Conservation (phyloP, 2,329 filamentous ascomycete species). For the Paecilomyces niveus region DNA sequence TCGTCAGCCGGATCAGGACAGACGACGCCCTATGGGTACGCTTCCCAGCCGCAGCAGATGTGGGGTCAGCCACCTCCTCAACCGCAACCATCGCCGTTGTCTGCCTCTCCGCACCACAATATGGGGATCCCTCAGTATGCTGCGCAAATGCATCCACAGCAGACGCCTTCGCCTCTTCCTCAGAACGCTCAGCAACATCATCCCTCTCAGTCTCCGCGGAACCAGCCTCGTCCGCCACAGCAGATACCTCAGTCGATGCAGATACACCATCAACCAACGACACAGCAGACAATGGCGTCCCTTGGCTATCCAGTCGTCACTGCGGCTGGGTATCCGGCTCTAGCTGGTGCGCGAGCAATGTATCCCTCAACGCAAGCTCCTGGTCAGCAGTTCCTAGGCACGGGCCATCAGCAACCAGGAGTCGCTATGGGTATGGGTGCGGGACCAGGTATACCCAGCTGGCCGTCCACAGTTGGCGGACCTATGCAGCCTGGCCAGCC, state of each 20-base stretch:
- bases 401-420: conserved; percentile 27
- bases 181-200: conserved; percentile 28
- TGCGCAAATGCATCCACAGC: conserved; percentile 33
- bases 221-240: conserved; percentile 28
- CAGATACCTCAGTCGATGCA: conserved; percentile 32
- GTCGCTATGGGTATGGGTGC: conserved; percentile 30
- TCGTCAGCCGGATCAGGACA: conserved; percentile 45
- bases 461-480: conserved; percentile 26
- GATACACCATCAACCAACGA: conserved; percentile 27
- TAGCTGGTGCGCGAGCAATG: conserved; percentile 26
- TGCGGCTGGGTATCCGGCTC: conserved; percentile 25
- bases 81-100: conserved; percentile 53
- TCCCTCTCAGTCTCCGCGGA: conserved; percentile 37
- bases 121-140: conserved; percentile 34
- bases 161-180: conserved; percentile 30
- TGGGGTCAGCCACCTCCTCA: conserved; percentile 60
- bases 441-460: conserved; percentile 27
- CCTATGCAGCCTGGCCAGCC: conserved; percentile 32
- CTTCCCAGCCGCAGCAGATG: conserved; percentile 56
- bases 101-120: conserved; percentile 29
- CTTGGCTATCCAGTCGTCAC: conserved; percentile 29
- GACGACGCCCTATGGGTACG: conserved; percentile 47
- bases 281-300: conserved; percentile 27
- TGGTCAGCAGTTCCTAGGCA: conserved; percentile 26
- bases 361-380: conserved; percentile 30